A percentile compares a stretch with the other conserved stretches of the same genome.
These are phyloP conservation scores for Penicillium cataractarum DNA, from an alignment of 495 filamentous ascomycete species.

Conservation along the genomic window DNA sequence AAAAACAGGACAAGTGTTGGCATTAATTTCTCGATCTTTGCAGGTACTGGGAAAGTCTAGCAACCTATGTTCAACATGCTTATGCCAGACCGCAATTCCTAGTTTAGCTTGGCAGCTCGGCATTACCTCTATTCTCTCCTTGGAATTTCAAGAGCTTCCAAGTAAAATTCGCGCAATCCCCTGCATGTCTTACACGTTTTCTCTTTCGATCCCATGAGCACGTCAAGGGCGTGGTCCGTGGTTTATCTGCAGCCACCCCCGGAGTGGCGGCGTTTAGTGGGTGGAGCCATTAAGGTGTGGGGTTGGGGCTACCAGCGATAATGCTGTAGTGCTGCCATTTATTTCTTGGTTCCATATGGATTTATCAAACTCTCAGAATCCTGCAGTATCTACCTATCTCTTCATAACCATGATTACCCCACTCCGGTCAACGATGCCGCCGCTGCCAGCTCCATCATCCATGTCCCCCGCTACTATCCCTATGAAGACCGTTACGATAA, in stretches of 20 bases:
- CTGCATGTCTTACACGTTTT: conserved; percentile 35
- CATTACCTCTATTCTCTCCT: background rate
- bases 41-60: background rate
- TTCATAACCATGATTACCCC: background rate
- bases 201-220: conserved; percentile 17
- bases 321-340: no score
- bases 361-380: no score
- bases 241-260: conserved; percentile 6
- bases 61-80: background rate
- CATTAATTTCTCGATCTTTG: no score
- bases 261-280: no score
- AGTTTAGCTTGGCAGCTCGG: background rate
- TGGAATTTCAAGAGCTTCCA: background rate
- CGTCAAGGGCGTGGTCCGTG: conserved; percentile 15
- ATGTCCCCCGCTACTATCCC: conserved; percentile 3
- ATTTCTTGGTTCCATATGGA: no score
- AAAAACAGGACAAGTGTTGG: no score
- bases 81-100: conserved; percentile 21
- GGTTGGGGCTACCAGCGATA: no score
- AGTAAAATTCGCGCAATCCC: conserved; percentile 10
- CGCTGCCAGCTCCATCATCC: conserved; percentile 2
- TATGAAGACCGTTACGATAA: background rate
- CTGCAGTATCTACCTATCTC: conserved; percentile 3
- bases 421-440: background rate
- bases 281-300: no score